Percentiles rank a stretch among this genome's conserved stretches.
These are phyloP conservation scores for Nannochloris sp. DNA, from an alignment of 139 green algal genomes.

Conservation along the genomic window DNA sequence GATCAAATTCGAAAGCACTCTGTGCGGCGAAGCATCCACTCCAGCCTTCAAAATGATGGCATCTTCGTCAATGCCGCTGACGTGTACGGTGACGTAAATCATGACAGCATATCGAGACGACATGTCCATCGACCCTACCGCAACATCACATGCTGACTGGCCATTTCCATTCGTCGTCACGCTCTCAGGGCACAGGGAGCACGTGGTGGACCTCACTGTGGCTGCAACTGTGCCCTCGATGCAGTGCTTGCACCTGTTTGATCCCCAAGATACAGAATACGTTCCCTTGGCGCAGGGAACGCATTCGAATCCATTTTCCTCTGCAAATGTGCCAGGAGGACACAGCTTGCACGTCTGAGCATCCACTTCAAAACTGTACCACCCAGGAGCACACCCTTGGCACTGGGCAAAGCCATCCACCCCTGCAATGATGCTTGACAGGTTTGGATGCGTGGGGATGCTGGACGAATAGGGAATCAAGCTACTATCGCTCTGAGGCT, in stretches of 20 bases:
- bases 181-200: slow-evolving; percentile 30
- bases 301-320: slow-evolving; percentile 17
- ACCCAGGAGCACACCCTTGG: slow-evolving; percentile 32
- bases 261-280: slow-evolving; percentile 40
- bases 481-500: not conserved
- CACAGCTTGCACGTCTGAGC: slow-evolving; percentile 34
- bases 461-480: not conserved
- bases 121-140: slow-evolving; percentile 3
- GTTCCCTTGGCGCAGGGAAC: slow-evolving; percentile 26
- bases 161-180: slow-evolving; percentile 35
- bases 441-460: not conserved
- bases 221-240: slow-evolving; percentile 32
- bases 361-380: slow-evolving; percentile 24
- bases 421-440: not conserved
- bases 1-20: slow-evolving; percentile 29
- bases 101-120: slow-evolving; percentile 40
- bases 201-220: slow-evolving; percentile 16
- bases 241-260: slow-evolving; percentile 40
- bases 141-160: slow-evolving; percentile 13
- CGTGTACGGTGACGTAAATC: slow-evolving; percentile 33
- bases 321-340: slow-evolving; percentile 25
- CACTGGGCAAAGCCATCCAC: slow-evolving; percentile 18
- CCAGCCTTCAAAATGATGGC: slow-evolving; percentile 31
- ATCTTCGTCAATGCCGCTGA: slow-evolving; percentile 32
- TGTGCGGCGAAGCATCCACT: slow-evolving; percentile 24